These are phyloP conservation scores for Bondarzewia mesenterica DNA, from an alignment of 1,284 basidiomycete genomes.

Conservation along the genomic window DNA sequence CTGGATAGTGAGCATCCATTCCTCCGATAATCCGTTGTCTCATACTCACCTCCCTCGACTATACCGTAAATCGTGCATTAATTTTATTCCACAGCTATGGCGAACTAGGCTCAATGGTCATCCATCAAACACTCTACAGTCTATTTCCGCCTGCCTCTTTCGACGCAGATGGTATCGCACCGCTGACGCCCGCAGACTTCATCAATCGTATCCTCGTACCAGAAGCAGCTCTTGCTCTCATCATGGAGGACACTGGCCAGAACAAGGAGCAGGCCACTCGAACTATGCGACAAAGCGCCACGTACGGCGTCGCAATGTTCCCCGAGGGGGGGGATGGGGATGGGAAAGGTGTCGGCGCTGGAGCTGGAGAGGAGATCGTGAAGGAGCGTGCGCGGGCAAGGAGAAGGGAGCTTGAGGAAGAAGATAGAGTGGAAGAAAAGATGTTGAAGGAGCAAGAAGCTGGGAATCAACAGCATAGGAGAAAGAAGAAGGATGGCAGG, in stretches of 20 bases:
- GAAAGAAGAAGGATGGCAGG: slow-evolving; percentile 18
- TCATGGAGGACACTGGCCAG: slow-evolving; percentile 57
- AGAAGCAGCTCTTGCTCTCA: slow-evolving; percentile 63
- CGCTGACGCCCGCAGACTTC: slow-evolving; percentile 63
- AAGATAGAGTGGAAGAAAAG: slow-evolving; percentile 38
- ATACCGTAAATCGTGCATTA: neutral
- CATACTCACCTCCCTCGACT: neutral
- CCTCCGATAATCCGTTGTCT: too few species aligned
- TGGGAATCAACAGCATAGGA: slow-evolving; percentile 9
- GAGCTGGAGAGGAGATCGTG: slow-evolving; percentile 38
- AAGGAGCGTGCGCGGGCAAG: slow-evolving; percentile 57
- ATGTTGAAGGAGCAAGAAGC: slow-evolving; percentile 21
- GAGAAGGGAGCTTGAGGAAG: slow-evolving; percentile 51
- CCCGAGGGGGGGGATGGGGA: slow-evolving; percentile 36
- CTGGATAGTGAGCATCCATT: slow-evolving; percentile 82
- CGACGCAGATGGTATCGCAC: slow-evolving; percentile 40
- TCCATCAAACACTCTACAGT: slow-evolving; percentile 66
- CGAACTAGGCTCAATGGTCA: slow-evolving; percentile 69
- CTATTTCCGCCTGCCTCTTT: slow-evolving; percentile 61
- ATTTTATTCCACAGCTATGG: slow-evolving; percentile 51
- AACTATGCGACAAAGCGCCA: slow-evolving; percentile 63
- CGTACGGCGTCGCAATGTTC: slow-evolving; percentile 76
- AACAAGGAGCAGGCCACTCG: slow-evolving; percentile 34
- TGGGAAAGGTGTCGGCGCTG: neutral
- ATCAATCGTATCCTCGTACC: slow-evolving; percentile 68